phyloP scores from a whole-genome alignment of 805 yeast species.

The Ogataea neopini region DNA sequence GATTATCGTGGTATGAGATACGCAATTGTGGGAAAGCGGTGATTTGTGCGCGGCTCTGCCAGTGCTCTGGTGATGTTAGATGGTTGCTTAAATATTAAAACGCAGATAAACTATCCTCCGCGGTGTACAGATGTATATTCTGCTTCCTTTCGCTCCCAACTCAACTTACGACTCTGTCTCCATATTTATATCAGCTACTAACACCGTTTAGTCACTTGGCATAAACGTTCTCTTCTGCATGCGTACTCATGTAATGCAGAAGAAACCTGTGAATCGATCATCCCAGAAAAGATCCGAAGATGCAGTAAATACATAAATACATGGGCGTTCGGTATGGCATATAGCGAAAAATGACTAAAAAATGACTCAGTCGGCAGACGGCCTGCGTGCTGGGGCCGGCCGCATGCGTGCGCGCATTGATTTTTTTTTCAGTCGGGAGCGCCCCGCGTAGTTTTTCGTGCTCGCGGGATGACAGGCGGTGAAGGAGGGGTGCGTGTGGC shows the following conservation, averaged over 20 bases:
- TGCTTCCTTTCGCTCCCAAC: no score
- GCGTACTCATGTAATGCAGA: conserved; percentile 3
- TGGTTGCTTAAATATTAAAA: no score
- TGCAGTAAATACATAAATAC: not conserved
- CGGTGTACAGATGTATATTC: not conserved
- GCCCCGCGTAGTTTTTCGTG: no score
- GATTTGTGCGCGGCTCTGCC: not conserved
- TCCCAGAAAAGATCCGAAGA: conserved; percentile 2
- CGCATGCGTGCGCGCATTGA: not conserved
- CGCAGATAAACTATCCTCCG: no score
- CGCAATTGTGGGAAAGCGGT: not conserved
- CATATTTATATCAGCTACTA: conserved; percentile 3
- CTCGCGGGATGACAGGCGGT: not conserved
- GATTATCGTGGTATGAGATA: no score
- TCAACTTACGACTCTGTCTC: not conserved
- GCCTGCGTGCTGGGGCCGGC: conserved; percentile 3
- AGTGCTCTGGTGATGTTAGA: no score
- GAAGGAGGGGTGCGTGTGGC: not conserved
- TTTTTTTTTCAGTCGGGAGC: not conserved
- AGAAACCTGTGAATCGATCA: conserved; percentile 5
- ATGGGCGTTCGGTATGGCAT: not conserved
- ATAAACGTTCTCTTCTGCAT: conserved; percentile 5
- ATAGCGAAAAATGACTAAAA: not conserved
- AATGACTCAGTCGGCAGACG: conserved; percentile 3
- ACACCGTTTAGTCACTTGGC: conserved; percentile 1